Evolutionary conservation across 2,329 filamentous ascomycete genomes (phyloP), one percentile per base, ranked within the genome.

Genomic region (Aspergillus chevalieri): DNA sequence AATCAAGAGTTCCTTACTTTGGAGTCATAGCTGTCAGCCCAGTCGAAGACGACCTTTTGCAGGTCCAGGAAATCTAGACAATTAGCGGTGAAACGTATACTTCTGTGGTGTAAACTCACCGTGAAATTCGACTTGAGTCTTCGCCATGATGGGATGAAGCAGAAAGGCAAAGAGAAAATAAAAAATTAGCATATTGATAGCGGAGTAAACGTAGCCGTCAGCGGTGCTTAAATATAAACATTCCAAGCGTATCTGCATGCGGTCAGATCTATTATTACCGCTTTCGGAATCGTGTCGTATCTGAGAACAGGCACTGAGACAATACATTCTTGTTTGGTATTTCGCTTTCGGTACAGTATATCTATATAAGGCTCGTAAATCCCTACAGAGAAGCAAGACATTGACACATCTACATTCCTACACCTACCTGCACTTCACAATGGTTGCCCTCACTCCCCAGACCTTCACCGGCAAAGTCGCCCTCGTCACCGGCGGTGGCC

Each of bases 11-110:
- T 12, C 50, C 52, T 38, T 59, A 69, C 70, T 60, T 74, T 74
- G 47, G 60, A 57, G 51, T 74, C 71, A 51, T 73, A 74, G 60
- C 70, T 73, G 50, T 74, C 71, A 2, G 67, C 67, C 71, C 71
- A 74, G 55, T 74, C 71, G 47, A 72, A 74, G 21, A 65, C 57
- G 4, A 68, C 54, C 34, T 65, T 65, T 6, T 63, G 62, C 12
- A 69, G 56, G 22, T 59, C 55, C n/a, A 67, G 52, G 44, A 63
- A 67, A 49, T 71, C 68, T 71, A 24, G 14, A n/a, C 15, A 26
- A 33, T 46, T 14, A 46, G 44, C 8, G 5, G 21, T 38, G 17
- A 6, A 17, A 4, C 6, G 15, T 10, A 39, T 19, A 9, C 15
- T 41, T 4, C 10, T 12, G 2, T 19, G 26, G 19, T 19, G 17